Conservation (phyloP, 805 yeast species). For the Kluyveromyces lactis region DNA sequence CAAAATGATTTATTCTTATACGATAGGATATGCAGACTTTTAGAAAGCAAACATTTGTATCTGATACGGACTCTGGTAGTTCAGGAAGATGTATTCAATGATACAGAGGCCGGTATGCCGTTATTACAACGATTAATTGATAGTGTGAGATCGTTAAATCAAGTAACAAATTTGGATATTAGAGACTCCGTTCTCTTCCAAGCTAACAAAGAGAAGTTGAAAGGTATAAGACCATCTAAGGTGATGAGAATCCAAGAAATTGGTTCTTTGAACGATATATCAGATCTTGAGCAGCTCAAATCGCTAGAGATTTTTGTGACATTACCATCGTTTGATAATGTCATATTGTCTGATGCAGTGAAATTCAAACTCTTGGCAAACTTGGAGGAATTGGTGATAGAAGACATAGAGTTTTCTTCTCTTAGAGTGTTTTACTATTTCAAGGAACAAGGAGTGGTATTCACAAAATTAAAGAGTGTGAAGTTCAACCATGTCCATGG, state of each 20-base stretch:
- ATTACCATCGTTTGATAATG: slow-evolving; percentile 5
- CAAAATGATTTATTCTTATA: slow-evolving; percentile 32
- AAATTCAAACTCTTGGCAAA: slow-evolving; percentile 5
- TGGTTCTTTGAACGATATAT: slow-evolving; percentile 6
- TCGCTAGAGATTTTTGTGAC: slow-evolving; percentile 10
- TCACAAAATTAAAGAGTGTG: slow-evolving; percentile 25
- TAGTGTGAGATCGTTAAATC: slow-evolving; percentile 13
- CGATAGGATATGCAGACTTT: slow-evolving; percentile 34
- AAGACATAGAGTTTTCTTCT: slow-evolving; percentile 32
- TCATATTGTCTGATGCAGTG: slow-evolving; percentile 5
- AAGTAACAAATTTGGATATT: slow-evolving; percentile 18
- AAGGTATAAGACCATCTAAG: slow-evolving; percentile 9
- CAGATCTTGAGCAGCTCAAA: slow-evolving; percentile 9
- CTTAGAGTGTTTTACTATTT: slow-evolving; percentile 28
- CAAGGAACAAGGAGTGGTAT: slow-evolving; percentile 8
- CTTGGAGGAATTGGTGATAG: slow-evolving; percentile 23
- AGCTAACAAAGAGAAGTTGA: slow-evolving; percentile 9
- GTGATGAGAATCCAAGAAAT: slow-evolving; percentile 10
- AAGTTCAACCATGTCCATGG: slow-evolving; percentile 41
- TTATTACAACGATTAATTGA: slow-evolving; percentile 15
- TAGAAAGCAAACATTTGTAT: slow-evolving; percentile 28
- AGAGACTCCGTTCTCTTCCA: slow-evolving; percentile 13
- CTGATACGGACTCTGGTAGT: slow-evolving; percentile 31
- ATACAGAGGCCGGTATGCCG: slow-evolving; percentile 13
- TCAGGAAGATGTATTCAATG: slow-evolving; percentile 24